Evolutionary conservation across 305 asterid genomes (phyloP).

Genomic region (Plantago coronopus): DNA sequence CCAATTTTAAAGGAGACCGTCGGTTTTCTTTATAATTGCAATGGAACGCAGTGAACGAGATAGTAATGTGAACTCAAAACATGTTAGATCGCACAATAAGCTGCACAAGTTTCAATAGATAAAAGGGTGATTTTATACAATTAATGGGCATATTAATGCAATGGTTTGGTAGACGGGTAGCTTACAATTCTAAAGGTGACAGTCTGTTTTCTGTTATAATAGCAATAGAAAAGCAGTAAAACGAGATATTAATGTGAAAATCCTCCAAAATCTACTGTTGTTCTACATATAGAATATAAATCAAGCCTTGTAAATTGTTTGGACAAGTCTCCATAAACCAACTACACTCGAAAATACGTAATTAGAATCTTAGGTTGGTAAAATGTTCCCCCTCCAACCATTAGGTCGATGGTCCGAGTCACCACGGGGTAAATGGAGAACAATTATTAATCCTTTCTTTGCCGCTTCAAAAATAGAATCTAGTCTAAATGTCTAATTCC

Average conservation of each 20-base stretch:
- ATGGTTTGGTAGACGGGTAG: too few relatives aligned
- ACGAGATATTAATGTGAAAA: background rate
- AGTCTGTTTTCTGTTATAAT: background rate
- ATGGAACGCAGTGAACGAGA: too few relatives aligned
- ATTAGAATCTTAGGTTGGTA: too few relatives aligned
- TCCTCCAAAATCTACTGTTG: background rate
- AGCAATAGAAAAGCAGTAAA: too few relatives aligned
- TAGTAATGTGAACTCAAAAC: background rate
- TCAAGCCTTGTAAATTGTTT: background rate
- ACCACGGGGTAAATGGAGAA: too few relatives aligned
- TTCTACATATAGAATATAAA: constrained; percentile 1
- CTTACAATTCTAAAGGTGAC: background rate
- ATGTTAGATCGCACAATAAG: constrained; percentile 10
- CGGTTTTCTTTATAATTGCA: too few relatives aligned
- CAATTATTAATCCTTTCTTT: too few relatives aligned
- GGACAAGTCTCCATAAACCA: background rate
- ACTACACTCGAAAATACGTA: background rate
- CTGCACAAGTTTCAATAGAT: constrained; percentile 21
- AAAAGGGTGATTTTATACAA: background rate
- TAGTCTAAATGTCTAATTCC: background rate
- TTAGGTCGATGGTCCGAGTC: too few relatives aligned
- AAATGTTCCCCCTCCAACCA: too few relatives aligned
- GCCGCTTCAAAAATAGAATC: too few relatives aligned
- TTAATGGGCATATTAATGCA: background rate
- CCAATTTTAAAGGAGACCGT: background rate